Evolutionary conservation across 805 yeast genomes (phyloP), one percentile per base, ranked within the genome.

Genomic region (Hemisphaericaspora nanyangensis): DNA sequence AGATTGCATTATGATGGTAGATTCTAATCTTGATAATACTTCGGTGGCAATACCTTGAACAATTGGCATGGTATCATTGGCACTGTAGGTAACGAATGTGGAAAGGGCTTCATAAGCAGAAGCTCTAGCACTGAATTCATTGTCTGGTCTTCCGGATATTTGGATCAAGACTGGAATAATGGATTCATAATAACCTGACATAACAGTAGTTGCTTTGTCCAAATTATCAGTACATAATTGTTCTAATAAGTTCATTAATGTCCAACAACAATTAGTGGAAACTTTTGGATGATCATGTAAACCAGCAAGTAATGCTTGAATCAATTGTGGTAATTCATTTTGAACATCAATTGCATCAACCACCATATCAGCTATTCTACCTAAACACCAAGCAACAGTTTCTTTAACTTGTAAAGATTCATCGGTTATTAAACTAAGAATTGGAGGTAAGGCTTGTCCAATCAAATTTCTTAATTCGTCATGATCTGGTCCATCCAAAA

Each of bases 341-440:
- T 77, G 72, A 19, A 77, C 58, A 50, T 84, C 85, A 46, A 91
- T 80, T 4, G 95, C 87, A 37, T 77, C 85, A 45, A 85, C 76
- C 31, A 82, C 87, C 37, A 83, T 67, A 56, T 93, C 98, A 8
- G 97, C 95, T 51, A 93, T 87, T 63, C 96, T 80, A 42, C 99
- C 99, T 44, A 93, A 71, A 67, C 98, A 91, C 99, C 99, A 93
- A 4, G 98, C 95, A 25, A 89, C 96, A 1, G 99, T 90, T 58
- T 93, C 99, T 58, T 87, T 85, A 19, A 93, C 99, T 56, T 88
- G 95, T 48, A 88, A 69, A 26, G 75, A 68, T 20, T 78, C 76
- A 62, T 93, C 98, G 29, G 65, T 69, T 67, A 90, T 87, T 57
- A 91, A 72, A 12, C 60, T 58, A 40, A 90, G 69, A 40, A 93